These are phyloP conservation scores for Colletotrichum sp. DNA, from an alignment of 2,329 filamentous ascomycete species.

Conservation along the genomic window DNA sequence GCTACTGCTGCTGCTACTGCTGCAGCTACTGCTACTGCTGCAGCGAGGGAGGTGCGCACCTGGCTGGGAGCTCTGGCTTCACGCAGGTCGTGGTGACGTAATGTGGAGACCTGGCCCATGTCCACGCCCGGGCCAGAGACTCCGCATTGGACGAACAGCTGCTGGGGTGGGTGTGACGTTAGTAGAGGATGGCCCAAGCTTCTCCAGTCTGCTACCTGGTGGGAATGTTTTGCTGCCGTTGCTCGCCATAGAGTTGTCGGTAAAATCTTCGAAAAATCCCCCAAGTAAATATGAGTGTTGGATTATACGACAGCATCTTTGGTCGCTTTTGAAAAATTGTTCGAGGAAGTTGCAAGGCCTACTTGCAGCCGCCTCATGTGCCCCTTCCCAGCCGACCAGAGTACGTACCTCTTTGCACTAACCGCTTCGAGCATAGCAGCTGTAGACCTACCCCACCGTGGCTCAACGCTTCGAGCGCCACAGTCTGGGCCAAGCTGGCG, in stretches of 20 bases:
- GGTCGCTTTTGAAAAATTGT: background rate
- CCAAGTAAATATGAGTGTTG: background rate
- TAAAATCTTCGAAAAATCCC: background rate
- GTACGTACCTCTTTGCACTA: background rate
- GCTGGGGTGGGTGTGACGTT: background rate
- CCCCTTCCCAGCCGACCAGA: background rate
- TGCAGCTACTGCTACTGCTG: background rate
- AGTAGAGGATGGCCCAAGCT: background rate
- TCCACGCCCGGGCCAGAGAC: conserved; percentile 1
- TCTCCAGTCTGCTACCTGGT: background rate
- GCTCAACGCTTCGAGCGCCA: conserved; percentile 3
- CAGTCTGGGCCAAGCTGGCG: conserved; percentile 1
- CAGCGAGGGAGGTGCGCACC: background rate
- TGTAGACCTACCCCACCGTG: conserved; percentile 5
- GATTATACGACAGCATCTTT: background rate
- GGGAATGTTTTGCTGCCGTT: background rate
- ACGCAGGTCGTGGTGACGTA: conserved; percentile 9
- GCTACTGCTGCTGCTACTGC: background rate
- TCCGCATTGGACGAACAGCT: conserved; percentile 12
- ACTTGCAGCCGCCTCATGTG: background rate
- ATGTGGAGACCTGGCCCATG: conserved; percentile 3
- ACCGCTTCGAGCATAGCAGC: background rate
- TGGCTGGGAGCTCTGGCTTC: conserved; percentile 8
- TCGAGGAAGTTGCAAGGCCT: background rate
- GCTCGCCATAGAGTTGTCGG: background rate